Evolutionary conservation across 2,329 filamentous ascomycete species (phyloP).

Genomic region (Alternaria arborescens): DNA sequence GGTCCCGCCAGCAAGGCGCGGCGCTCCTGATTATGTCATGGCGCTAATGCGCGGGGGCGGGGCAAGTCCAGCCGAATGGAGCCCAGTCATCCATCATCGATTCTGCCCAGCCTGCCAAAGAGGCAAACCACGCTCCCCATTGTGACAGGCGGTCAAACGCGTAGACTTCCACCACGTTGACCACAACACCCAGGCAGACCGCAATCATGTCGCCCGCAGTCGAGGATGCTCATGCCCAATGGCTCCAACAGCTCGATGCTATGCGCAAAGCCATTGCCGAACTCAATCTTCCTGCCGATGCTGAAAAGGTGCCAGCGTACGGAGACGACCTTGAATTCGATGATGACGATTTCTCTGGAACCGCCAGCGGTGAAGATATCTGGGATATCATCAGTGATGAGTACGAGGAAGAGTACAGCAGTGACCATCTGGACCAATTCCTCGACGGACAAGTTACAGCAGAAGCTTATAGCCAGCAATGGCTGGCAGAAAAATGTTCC

Average conservation of each 20-base stretch:
- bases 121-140: background rate
- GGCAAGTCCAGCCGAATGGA: conserved; percentile 29
- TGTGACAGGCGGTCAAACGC: background rate
- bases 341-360: conserved; percentile 69
- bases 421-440: conserved; percentile 68
- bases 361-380: conserved; percentile 77
- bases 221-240: conserved; percentile 67
- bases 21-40: conserved; percentile 29
- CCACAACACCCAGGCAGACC: background rate
- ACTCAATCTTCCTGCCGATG: conserved; percentile 64
- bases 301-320: conserved; percentile 60
- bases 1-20: conserved; percentile 7
- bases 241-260: conserved; percentile 82
- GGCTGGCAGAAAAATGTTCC: conserved; percentile 76
- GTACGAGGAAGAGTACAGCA: conserved; percentile 71
- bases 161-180: background rate
- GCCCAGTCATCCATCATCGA: conserved; percentile 20
- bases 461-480: conserved; percentile 65
- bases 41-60: conserved; percentile 32
- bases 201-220: conserved; percentile 50
- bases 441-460: conserved; percentile 42
- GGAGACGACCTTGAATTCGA: conserved; percentile 69
- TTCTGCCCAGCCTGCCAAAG: conserved; percentile 20
- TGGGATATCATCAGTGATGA: conserved; percentile 90
- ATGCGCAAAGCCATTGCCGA: conserved; percentile 88